Percentiles rank a stretch among this genome's conserved stretches.
Conservation (phyloP, 352 stramenopile genomes). For the Phytophthora melonis region DNA sequence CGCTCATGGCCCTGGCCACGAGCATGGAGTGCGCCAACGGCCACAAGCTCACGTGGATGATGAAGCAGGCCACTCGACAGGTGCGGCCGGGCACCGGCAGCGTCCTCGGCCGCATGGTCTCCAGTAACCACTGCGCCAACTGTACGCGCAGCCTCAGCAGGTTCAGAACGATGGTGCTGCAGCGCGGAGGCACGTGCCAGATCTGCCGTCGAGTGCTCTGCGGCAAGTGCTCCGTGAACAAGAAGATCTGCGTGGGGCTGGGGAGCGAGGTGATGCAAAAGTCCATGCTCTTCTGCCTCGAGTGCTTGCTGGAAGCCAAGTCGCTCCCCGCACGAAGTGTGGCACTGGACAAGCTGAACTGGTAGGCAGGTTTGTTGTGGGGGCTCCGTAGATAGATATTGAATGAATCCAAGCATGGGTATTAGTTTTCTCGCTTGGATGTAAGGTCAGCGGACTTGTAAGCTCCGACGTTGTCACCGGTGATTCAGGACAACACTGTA, state of each 20-base stretch:
- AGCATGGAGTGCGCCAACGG: conserved; percentile 53
- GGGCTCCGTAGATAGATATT: conserved; percentile 28
- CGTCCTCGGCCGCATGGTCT: conserved; percentile 25
- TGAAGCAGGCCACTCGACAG: conserved; percentile 42
- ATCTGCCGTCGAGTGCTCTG: conserved; percentile 50
- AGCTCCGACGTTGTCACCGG: neutral
- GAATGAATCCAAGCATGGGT: conserved; percentile 19
- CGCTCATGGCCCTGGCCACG: conserved; percentile 39
- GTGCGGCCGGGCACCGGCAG: conserved; percentile 18
- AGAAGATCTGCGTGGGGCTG: conserved; percentile 47
- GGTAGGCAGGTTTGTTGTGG: conserved; percentile 19
- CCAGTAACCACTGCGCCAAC: conserved; percentile 39
- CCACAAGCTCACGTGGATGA: conserved; percentile 52
- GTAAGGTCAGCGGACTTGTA: neutral
- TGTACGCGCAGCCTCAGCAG: conserved; percentile 45
- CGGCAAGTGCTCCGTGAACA: conserved; percentile 48
- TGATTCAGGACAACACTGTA: neutral
- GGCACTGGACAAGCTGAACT: conserved; percentile 35
- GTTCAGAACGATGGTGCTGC: conserved; percentile 41
- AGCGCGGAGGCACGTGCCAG: conserved; percentile 42
- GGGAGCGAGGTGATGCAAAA: conserved; percentile 41
- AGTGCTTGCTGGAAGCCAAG: conserved; percentile 58
- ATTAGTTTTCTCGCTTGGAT: conserved; percentile 3
- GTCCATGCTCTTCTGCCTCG: conserved; percentile 49
- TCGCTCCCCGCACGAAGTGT: conserved; percentile 37